Percentiles rank a stretch among this genome's conserved stretches.
These are phyloP conservation scores for Aspergillus aculeatinus DNA, from an alignment of 2,329 filamentous ascomycete species.

Conservation along the genomic window DNA sequence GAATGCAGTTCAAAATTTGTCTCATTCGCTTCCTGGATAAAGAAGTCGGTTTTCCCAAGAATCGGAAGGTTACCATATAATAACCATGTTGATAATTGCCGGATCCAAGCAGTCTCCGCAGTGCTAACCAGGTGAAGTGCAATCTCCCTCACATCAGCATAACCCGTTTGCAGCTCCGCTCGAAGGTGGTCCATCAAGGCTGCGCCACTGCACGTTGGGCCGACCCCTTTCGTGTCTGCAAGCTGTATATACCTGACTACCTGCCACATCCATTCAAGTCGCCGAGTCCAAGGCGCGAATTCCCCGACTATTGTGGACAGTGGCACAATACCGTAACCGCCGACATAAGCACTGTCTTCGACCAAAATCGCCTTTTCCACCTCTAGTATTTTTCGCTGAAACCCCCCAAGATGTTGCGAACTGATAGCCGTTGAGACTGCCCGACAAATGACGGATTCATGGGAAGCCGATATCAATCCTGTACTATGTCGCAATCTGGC, in stretches of 20 bases:
- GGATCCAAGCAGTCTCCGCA: slow-evolving; percentile 87
- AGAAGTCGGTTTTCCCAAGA: slow-evolving; percentile 81
- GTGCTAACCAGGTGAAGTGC: slow-evolving; percentile 70
- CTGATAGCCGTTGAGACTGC: slow-evolving; percentile 79
- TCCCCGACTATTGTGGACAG: slow-evolving; percentile 79
- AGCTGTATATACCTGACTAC: slow-evolving; percentile 67
- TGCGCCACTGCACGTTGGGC: slow-evolving; percentile 61
- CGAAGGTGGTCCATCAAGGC: slow-evolving; percentile 75
- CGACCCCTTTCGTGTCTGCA: slow-evolving; percentile 30
- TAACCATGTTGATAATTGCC: slow-evolving; percentile 86
- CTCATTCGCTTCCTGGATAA: slow-evolving; percentile 59
- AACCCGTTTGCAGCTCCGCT: slow-evolving; percentile 79
- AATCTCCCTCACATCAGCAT: slow-evolving; percentile 77
- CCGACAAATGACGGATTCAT: slow-evolving; percentile 80
- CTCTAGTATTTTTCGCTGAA: slow-evolving; percentile 79
- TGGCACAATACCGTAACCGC: slow-evolving; percentile 90
- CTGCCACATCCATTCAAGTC: slow-evolving; percentile 82
- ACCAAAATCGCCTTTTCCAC: slow-evolving; percentile 77
- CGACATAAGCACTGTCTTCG: slow-evolving; percentile 75
- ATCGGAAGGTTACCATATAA: slow-evolving; percentile 80
- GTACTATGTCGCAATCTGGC: slow-evolving; percentile 68
- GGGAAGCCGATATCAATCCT: slow-evolving; percentile 64
- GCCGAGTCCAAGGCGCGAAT: slow-evolving; percentile 82
- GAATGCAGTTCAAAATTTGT: slow-evolving; percentile 59
- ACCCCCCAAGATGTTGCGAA: slow-evolving; percentile 71